Evolutionary conservation across 306 rosid species (phyloP).

Genomic region (Glycyrrhiza uralensis): DNA sequence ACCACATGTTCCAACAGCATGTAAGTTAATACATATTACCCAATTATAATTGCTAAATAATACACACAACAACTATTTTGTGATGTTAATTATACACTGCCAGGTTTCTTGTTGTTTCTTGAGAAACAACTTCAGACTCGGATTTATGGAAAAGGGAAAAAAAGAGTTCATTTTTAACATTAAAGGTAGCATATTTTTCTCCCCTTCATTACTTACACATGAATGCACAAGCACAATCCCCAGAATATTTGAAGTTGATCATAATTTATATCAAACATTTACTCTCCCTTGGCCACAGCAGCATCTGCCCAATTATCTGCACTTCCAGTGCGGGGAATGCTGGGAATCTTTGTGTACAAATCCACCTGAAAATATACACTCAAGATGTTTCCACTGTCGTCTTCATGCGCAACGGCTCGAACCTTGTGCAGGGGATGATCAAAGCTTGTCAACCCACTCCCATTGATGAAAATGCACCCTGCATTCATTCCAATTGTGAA

Average conservation of each 20-base stretch:
- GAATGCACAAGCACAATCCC: background rate
- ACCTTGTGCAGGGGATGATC: conserved; percentile 62
- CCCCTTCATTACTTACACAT: too few species aligned
- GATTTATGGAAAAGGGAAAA: background rate
- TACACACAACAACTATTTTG: background rate
- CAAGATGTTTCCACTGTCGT: conserved; percentile 45
- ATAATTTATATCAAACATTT: background rate
- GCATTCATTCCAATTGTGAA: conserved; percentile 17
- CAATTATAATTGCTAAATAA: conserved; percentile 1
- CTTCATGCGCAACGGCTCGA: conserved; percentile 38
- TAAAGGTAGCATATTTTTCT: background rate
- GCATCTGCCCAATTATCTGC: conserved; percentile 55
- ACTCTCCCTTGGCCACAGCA: conserved; percentile 27
- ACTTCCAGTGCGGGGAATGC: conserved; percentile 59
- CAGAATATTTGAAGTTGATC: background rate
- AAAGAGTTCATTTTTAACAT: background rate
- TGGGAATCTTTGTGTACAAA: conserved; percentile 42
- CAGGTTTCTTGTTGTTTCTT: background rate
- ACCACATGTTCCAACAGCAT: background rate
- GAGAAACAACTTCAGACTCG: background rate
- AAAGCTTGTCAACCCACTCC: conserved; percentile 54
- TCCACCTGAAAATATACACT: conserved; percentile 58
- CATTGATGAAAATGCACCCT: conserved; percentile 60
- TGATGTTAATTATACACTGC: background rate
- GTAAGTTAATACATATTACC: background rate